Evolutionary conservation across 257 asterid species (phyloP).

Genomic region (Solanum habrochaites): DNA sequence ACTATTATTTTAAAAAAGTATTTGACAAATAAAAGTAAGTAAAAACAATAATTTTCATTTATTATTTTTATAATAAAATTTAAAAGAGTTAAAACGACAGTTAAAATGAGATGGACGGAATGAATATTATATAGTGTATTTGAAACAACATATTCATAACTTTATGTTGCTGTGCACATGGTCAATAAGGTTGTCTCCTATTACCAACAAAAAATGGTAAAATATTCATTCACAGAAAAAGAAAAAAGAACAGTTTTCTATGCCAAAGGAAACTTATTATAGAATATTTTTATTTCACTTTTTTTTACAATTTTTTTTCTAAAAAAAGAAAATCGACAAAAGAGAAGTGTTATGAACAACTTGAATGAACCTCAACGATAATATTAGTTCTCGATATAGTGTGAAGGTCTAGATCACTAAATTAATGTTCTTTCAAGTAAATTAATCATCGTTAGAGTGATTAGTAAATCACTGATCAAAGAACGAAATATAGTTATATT

Average conservation of each 20-base stretch:
- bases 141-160: not conserved
- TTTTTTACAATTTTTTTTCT: no score
- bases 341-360: not conserved
- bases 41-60: not conserved
- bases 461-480: no score
- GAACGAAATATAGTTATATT: not conserved
- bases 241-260: not conserved
- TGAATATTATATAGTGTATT: not conserved
- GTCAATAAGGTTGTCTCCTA: not conserved
- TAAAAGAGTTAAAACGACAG: not conserved
- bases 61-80: not conserved
- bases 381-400: not conserved
- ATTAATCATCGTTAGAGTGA: no score
- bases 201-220: not conserved
- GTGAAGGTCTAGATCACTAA: not conserved
- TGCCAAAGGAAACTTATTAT: not conserved
- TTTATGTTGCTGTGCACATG: not conserved
- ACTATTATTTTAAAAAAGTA: not conserved
- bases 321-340: no score
- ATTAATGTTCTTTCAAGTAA: no score
- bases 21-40: not conserved
- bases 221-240: not conserved
- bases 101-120: not conserved
- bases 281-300: no score
- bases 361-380: accelerated